Evolutionary conservation across 2,329 filamentous ascomycete genomes (phyloP).

Genomic region (Achaetomium macrosporum): DNA sequence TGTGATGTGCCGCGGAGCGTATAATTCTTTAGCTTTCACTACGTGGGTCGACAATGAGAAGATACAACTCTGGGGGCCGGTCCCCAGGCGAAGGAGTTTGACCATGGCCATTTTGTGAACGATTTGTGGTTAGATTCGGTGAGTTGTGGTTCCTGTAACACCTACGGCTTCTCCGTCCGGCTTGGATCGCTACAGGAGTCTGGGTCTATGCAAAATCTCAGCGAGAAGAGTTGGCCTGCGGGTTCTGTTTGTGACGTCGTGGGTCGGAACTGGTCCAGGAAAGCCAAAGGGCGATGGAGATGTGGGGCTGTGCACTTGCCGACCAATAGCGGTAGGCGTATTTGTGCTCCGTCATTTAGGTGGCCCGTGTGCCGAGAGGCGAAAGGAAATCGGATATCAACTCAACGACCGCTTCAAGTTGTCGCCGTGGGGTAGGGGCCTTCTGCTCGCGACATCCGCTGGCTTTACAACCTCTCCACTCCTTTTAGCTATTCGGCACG

Average conservation of each 20-base stretch:
- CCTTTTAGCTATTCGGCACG: conserved; percentile 6
- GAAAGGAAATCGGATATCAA: conserved; percentile 25
- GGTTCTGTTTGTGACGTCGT: no score
- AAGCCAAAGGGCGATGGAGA: neutral
- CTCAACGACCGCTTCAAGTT: conserved; percentile 15
- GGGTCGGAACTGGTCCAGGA: neutral
- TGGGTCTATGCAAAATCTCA: no score
- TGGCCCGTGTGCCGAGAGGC: conserved; percentile 17
- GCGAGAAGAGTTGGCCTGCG: no score
- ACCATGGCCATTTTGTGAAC: no score
- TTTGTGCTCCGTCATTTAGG: conserved; percentile 15
- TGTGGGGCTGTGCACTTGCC: neutral
- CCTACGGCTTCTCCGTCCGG: no score
- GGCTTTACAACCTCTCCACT: conserved; percentile 17
- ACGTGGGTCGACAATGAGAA: no score
- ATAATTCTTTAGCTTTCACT: no score
- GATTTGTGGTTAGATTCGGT: no score
- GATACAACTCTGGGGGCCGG: no score
- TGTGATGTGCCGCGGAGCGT: conserved; percentile 33
- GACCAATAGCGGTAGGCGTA: conserved; percentile 17
- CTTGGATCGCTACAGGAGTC: no score
- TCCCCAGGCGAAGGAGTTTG: no score
- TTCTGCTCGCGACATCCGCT: conserved; percentile 9
- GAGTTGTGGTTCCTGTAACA: no score
- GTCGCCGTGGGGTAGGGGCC: conserved; percentile 10